Percentiles rank a stretch among this genome's conserved stretches.
phyloP scores from a whole-genome alignment of 1,284 basidiomycete species.

The Anthracocystis walkeri region DNA sequence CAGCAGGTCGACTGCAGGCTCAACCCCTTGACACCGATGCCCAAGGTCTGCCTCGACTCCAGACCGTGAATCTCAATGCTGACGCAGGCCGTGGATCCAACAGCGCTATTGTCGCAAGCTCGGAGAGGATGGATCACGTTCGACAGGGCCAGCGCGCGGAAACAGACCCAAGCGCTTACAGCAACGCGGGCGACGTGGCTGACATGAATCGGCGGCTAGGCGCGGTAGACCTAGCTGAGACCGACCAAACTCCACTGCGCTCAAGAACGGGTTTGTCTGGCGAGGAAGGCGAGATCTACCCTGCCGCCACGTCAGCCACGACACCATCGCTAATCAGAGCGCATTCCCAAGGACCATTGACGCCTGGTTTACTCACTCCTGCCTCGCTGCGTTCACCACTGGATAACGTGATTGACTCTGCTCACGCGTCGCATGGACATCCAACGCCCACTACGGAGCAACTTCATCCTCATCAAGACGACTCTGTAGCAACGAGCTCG shows the following conservation, averaged over 20 bases:
- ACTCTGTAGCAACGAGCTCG: background rate
- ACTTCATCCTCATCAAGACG: constrained; percentile 8
- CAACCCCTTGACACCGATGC: background rate
- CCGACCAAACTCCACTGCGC: background rate
- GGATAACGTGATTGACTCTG: constrained; percentile 38
- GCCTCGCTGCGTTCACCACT: constrained; percentile 36
- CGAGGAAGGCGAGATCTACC: constrained; percentile 30
- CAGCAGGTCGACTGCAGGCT: background rate
- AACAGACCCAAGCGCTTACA: constrained; percentile 24
- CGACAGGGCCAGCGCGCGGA: constrained; percentile 19
- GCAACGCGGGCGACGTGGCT: background rate
- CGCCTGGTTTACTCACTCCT: constrained; percentile 28
- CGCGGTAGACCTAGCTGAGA: background rate
- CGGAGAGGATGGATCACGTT: constrained; percentile 3
- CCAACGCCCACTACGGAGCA: constrained; percentile 30
- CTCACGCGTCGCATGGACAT: constrained; percentile 43
- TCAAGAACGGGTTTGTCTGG: constrained; percentile 31
- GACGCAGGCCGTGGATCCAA: constrained; percentile 11
- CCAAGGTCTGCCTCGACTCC: constrained; percentile 18
- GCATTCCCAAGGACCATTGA: constrained; percentile 20
- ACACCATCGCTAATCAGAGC: constrained; percentile 16
- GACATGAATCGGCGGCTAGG: background rate
- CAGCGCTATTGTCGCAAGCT: constrained; percentile 20
- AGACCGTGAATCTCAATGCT: constrained; percentile 11
- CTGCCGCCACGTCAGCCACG: constrained; percentile 34